Conservation (phyloP, 345 rosid species). For the Microcos paniculata region DNA sequence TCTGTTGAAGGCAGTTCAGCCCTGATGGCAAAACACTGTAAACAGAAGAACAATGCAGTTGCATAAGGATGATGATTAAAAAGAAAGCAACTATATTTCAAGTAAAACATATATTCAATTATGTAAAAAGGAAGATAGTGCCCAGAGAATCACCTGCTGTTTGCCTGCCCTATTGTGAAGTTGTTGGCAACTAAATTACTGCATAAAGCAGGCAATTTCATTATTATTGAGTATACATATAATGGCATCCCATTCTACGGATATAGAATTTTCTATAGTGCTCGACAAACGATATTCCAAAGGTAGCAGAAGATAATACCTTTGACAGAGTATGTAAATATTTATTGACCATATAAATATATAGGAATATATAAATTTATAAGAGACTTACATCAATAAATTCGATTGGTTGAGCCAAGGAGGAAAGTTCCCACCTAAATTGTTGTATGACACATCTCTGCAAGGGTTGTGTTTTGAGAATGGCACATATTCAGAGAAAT, state of each 20-base stretch:
- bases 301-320: not conserved
- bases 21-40: conserved; percentile 45
- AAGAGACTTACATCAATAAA: conserved; percentile 52
- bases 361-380: not conserved
- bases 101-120: not conserved
- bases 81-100: not conserved
- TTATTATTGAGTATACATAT: not conserved
- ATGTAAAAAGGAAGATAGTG: not conserved
- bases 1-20: conserved; percentile 64
- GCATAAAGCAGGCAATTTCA: conserved; percentile 31
- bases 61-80: not conserved
- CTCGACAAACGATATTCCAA: not conserved
- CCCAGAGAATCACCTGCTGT: conserved; percentile 40
- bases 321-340: not conserved
- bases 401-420: conserved; percentile 51
- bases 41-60: conserved; percentile 17
- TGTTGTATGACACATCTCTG: conserved; percentile 85
- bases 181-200: conserved; percentile 76
- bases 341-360: not conserved
- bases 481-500: not conserved
- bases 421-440: conserved; percentile 62
- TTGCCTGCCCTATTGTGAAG: conserved; percentile 44
- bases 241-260: not conserved
- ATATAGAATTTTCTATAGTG: not conserved
- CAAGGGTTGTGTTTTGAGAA: conserved; percentile 6